These are phyloP conservation scores for Daldinia concentrica DNA, from an alignment of 495 filamentous ascomycete genomes.

Conservation along the genomic window DNA sequence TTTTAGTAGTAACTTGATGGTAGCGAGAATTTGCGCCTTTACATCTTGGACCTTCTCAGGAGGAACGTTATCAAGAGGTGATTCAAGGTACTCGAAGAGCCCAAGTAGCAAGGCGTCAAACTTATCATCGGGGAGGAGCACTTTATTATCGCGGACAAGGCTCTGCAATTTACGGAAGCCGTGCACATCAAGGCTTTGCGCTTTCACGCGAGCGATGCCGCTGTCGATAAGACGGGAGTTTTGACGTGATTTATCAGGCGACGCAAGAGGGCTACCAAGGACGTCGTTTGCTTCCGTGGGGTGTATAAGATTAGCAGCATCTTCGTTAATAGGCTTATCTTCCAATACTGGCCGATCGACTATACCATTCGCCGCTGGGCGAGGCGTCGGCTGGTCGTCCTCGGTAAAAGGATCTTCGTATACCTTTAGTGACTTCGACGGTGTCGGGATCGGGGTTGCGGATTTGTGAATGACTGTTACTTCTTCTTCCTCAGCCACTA, in stretches of 20 bases:
- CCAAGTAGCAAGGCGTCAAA: conserved; percentile 79
- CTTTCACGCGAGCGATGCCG: conserved; percentile 76
- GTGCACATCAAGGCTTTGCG: conserved; percentile 79
- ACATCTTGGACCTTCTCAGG: conserved; percentile 72
- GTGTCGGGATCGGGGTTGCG: conserved; percentile 45
- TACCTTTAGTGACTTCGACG: conserved; percentile 58
- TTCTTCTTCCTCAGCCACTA: conserved; percentile 25
- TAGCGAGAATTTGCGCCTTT: conserved; percentile 83
- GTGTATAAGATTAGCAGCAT: conserved; percentile 54
- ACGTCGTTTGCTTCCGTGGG: conserved; percentile 30
- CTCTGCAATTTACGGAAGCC: conserved; percentile 89
- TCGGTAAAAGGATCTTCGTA: conserved; percentile 68
- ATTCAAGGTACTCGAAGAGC: conserved; percentile 79
- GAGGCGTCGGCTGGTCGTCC: conserved; percentile 56
- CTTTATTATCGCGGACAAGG: conserved; percentile 75
- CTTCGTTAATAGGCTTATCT: conserved; percentile 63
- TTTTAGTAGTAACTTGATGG: conserved; percentile 78
- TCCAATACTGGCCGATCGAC: conserved; percentile 58
- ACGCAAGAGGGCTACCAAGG: conserved; percentile 38
- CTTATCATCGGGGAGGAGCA: conserved; percentile 63
- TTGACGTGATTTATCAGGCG: conserved; percentile 62
- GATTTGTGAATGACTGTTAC: conserved; percentile 20
- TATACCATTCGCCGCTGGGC: conserved; percentile 35
- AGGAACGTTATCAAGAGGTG: conserved; percentile 54
- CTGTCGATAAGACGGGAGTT: conserved; percentile 71